Percentiles rank a stretch among this genome's conserved stretches.
These are phyloP conservation scores for Stentor roeselii DNA, from an alignment of 73 alveolate genomes.

Conservation along the genomic window DNA sequence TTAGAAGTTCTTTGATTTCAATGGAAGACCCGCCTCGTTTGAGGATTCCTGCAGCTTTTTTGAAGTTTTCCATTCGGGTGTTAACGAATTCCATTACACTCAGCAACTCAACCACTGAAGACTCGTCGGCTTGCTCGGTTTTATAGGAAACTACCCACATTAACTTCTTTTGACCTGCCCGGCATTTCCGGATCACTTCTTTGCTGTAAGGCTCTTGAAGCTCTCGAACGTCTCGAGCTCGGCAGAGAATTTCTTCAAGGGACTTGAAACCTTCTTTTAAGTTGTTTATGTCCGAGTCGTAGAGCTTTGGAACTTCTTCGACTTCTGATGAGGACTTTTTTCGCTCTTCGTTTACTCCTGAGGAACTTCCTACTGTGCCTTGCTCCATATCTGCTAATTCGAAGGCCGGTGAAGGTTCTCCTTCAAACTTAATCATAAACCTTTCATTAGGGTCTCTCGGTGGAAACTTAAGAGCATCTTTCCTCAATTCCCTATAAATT, in stretches of 20 bases:
- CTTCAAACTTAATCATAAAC: constrained; percentile 54
- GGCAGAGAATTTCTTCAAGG: neutral
- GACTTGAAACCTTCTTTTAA: neutral
- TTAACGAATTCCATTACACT: constrained; percentile 48
- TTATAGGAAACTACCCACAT: constrained; percentile 23
- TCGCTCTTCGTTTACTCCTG: constrained; percentile 8
- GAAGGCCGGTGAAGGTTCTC: constrained; percentile 68
- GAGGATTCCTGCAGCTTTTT: constrained; percentile 30
- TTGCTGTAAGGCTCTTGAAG: constrained; percentile 17
- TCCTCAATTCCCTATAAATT: constrained; percentile 46
- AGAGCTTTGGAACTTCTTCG: neutral
- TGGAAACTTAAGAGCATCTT: constrained; percentile 69
- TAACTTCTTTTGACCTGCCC: constrained; percentile 20
- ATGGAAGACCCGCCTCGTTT: constrained; percentile 29
- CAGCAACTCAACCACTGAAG: constrained; percentile 30
- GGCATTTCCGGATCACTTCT: constrained; percentile 1
- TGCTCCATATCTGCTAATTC: constrained; percentile 46
- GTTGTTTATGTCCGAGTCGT: neutral
- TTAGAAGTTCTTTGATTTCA: constrained; percentile 34
- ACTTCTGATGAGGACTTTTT: constrained; percentile 24
- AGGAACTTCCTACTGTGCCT: too few relatives aligned
- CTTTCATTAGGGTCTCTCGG: constrained; percentile 62
- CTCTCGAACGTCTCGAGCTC: constrained; percentile 15
- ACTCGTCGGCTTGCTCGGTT: constrained; percentile 5
- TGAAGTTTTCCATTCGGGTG: constrained; percentile 34